Evolutionary conservation across 1,139 yeast genomes (phyloP).

Genomic region (Debaryomyces sp.): DNA sequence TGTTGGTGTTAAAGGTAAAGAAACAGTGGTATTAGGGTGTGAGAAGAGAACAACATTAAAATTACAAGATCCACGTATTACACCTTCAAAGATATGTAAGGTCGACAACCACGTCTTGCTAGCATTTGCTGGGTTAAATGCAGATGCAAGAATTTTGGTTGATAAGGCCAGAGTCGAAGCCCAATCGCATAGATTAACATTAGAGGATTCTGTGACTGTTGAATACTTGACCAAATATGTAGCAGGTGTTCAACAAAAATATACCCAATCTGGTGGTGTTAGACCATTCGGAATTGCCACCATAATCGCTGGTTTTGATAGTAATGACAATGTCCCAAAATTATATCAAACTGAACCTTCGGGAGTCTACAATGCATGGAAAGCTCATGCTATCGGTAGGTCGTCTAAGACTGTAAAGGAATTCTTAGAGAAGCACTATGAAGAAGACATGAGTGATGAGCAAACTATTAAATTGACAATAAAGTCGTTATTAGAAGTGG

Average conservation of each 20-base stretch:
- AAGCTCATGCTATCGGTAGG: constrained; percentile 96
- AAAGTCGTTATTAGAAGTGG: constrained; percentile 89
- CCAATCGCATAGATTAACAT: constrained; percentile 89
- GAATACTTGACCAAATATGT: constrained; percentile 93
- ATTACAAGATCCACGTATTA: constrained; percentile 93
- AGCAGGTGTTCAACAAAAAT: constrained; percentile 96
- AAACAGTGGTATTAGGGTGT: constrained; percentile 90
- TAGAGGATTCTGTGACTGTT: constrained; percentile 91
- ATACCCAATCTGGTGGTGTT: constrained; percentile 98
- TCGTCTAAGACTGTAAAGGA: constrained; percentile 95
- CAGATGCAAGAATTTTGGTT: constrained; percentile 93
- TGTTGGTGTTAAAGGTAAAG: constrained; percentile 91
- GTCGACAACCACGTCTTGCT: constrained; percentile 88
- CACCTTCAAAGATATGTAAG: constrained; percentile 91
- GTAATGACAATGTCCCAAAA: constrained; percentile 76
- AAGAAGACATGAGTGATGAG: constrained; percentile 66
- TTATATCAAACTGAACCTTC: constrained; percentile 96
- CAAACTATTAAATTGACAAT: constrained; percentile 81
- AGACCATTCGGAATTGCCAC: constrained; percentile 96
- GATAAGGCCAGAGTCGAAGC: constrained; percentile 97
- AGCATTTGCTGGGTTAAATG: constrained; percentile 97
- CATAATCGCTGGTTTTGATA: constrained; percentile 92
- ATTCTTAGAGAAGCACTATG: constrained; percentile 88
- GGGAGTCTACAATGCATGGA: constrained; percentile 98
- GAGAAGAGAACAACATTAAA: constrained; percentile 95